Evolutionary conservation across 2,329 filamentous ascomycete genomes (phyloP), one percentile per base, ranked within the genome.

Genomic region (Pezicula carpinea): DNA sequence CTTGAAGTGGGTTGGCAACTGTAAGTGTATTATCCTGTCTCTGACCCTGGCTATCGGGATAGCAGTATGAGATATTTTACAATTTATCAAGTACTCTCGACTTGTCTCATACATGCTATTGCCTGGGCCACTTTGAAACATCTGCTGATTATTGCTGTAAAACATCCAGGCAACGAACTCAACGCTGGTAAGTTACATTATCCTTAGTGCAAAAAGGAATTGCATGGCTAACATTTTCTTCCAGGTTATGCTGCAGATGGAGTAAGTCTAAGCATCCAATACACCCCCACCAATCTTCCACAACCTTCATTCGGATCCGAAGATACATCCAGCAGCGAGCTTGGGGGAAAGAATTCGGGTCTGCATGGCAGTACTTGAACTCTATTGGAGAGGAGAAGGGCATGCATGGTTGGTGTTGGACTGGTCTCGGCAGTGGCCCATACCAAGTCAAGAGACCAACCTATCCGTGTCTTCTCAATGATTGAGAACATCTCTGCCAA

Each of bases 231-330:
- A 26, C 23, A 29, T 49, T 49, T 22, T 22, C 19, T 13, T 48
- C 21, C 59, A 79, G 84, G 82, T 15, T 90, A 90, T 59, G 85
- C 86, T 22, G 84, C 87, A n/a, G 87, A 90, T 67, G 87, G 86
- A 19, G 38, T 40, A 40, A 29, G 26, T 29, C 26, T 29, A 29
- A 29, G 5, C 38, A 22, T 40, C 15, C 38, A 15, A 7, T 15
- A 15, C 18, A 2, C 14, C 33, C 15, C 8, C 5, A 15, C 33
- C n/a, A n/a, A n/a, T n/a, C n/a, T 4, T 35, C 33, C 33, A 5
- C 8, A 19, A 14, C 33, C 3, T 35, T 17, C 8, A 18, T 8
- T 7, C 8, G 33, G 6, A 15, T 35, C 8, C 18, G 33, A 17
- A 7, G n/a, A 18, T 7, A 35, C 14, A 35, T 35, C 10, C 33